Conservation (phyloP, 108 stramenopile species). For the Bacterosira constricta region DNA sequence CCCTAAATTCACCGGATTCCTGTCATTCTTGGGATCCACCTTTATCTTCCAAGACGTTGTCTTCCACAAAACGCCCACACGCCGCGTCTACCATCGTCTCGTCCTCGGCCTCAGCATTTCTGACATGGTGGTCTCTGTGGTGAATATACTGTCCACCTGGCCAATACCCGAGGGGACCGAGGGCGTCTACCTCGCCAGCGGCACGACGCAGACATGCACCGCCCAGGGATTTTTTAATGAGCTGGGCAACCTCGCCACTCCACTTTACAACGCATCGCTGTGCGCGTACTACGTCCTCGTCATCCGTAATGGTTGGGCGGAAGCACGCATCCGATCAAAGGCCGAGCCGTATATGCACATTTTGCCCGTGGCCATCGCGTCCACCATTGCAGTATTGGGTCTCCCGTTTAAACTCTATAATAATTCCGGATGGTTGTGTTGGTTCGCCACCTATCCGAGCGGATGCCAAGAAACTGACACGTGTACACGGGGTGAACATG, state of each 20-base stretch:
- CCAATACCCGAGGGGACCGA: conserved; percentile 45
- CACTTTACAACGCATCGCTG: conserved; percentile 43
- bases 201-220: conserved; percentile 44
- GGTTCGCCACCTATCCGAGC: conserved; percentile 35
- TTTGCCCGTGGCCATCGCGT: conserved; percentile 21
- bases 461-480: conserved; percentile 10
- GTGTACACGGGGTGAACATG: conserved; percentile 31
- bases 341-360: conserved; percentile 32
- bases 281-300: conserved; percentile 39
- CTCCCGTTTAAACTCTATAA: conserved; percentile 41
- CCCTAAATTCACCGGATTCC: conserved; percentile 39
- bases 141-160: conserved; percentile 46
- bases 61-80: conserved; percentile 13
- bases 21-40: conserved; percentile 40
- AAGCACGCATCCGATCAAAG: conserved; percentile 15
- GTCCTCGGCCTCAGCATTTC: conserved; percentile 44
- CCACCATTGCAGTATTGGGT: conserved; percentile 33
- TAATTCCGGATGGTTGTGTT: conserved; percentile 45
- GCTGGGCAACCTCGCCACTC: conserved; percentile 46
- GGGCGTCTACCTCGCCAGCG: conserved; percentile 44
- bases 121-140: conserved; percentile 39
- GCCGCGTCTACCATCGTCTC: conserved; percentile 43
- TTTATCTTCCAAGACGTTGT: conserved; percentile 54
- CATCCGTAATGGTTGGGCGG: conserved; percentile 32
- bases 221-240: conserved; percentile 54